A percentile compares a stretch with the other conserved stretches of the same genome.
phyloP scores from a whole-genome alignment of 768 basidiomycete species.

The Leccinum obscurum region DNA sequence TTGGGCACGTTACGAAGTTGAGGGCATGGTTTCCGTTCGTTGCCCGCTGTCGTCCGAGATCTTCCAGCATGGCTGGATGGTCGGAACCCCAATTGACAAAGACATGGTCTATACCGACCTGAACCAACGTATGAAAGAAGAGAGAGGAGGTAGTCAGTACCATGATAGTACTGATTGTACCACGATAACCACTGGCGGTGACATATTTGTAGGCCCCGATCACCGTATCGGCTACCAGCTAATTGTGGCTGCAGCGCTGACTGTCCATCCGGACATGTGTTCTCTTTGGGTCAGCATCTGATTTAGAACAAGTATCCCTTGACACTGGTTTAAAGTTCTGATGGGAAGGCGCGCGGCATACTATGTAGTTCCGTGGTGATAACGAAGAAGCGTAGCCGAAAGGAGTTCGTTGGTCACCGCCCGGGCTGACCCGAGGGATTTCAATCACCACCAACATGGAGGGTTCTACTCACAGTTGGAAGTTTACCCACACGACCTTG shows the following conservation, averaged over 20 bases:
- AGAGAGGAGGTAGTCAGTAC: constrained; percentile 63
- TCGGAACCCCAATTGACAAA: constrained; percentile 82
- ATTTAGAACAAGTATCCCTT: too few relatives aligned
- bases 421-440: too few relatives aligned
- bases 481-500: too few relatives aligned
- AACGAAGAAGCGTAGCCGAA: too few relatives aligned
- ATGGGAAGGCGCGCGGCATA: too few relatives aligned
- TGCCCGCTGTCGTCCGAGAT: constrained; percentile 56
- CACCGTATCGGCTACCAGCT: too few relatives aligned
- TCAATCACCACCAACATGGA: too few relatives aligned
- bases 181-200: not conserved
- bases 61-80: constrained; percentile 71
- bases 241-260: too few relatives aligned
- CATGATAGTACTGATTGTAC: constrained; percentile 2
- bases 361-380: too few relatives aligned
- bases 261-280: not conserved
- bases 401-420: too few relatives aligned
- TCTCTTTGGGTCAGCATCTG: not conserved
- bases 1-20: constrained; percentile 67
- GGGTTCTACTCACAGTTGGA: too few relatives aligned
- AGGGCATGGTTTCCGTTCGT: constrained; percentile 38
- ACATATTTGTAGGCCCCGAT: not conserved
- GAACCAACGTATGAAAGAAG: constrained; percentile 53
- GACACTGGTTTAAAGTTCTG: too few relatives aligned
- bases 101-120: constrained; percentile 63